These are phyloP conservation scores for Tulasnella calospora DNA, from an alignment of 768 basidiomycete genomes.

Conservation along the genomic window DNA sequence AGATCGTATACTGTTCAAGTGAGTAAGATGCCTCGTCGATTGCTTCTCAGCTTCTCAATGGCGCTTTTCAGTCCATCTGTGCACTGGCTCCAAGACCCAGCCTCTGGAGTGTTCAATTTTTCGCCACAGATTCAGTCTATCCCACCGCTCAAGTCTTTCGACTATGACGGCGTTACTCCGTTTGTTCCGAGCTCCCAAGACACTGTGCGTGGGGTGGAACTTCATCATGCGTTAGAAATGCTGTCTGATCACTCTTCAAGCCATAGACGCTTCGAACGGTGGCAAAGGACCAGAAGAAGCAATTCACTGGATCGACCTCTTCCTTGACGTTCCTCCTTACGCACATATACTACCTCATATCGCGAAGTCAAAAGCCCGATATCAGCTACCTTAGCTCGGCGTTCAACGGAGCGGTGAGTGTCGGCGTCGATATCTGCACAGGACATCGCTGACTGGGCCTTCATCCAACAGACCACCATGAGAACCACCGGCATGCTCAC, in stretches of 20 bases:
- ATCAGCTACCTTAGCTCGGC: constrained; percentile 52
- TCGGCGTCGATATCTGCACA: not conserved
- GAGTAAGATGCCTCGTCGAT: constrained; percentile 32
- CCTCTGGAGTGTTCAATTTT: constrained; percentile 83
- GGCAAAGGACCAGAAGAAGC: constrained; percentile 52
- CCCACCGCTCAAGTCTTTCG: constrained; percentile 76
- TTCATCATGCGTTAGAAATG: not conserved
- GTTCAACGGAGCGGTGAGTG: constrained; percentile 57
- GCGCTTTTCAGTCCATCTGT: constrained; percentile 63
- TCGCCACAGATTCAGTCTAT: constrained; percentile 63
- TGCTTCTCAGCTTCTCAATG: not conserved
- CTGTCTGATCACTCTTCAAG: not conserved
- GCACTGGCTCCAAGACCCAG: constrained; percentile 82
- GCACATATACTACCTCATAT: constrained; percentile 85
- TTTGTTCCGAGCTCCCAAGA: constrained; percentile 81
- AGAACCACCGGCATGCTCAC: constrained; percentile 57
- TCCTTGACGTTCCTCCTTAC: constrained; percentile 76
- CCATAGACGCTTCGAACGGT: constrained; percentile 59
- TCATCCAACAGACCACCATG: not conserved
- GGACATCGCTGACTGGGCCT: not conserved
- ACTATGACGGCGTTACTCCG: constrained; percentile 65
- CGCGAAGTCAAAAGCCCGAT: constrained; percentile 63
- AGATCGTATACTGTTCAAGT: constrained; percentile 73
- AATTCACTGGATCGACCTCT: constrained; percentile 84
- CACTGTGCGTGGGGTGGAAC: constrained; percentile 41